Evolutionary conservation across 2,329 filamentous ascomycete genomes (phyloP).

Genomic region (Xylaria polymorpha): DNA sequence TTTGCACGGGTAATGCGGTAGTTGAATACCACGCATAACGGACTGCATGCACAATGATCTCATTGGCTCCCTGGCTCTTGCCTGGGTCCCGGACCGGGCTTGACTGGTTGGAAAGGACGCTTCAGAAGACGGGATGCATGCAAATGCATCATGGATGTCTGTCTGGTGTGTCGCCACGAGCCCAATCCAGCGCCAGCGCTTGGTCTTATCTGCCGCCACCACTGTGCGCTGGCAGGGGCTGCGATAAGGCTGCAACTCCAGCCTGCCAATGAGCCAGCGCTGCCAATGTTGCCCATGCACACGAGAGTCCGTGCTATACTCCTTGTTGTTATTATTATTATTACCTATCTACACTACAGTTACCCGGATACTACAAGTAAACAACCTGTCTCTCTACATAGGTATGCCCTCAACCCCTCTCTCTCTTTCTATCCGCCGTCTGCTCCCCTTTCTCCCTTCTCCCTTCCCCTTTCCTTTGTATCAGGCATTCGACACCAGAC

Average conservation of each 20-base stretch:
- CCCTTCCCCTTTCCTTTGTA: constrained; percentile 6
- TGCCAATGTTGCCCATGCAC: background rate
- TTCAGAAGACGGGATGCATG: constrained; percentile 31
- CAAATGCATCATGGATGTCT: constrained; percentile 19
- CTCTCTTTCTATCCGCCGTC: no score
- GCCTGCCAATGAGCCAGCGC: background rate
- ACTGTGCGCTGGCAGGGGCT: constrained; percentile 41
- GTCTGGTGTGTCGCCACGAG: constrained; percentile 25
- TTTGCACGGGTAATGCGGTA: no score
- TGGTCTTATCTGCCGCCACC: constrained; percentile 47
- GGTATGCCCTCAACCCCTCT: background rate
- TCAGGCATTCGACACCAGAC: background rate
- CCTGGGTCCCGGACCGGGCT: constrained; percentile 25
- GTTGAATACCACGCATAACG: background rate
- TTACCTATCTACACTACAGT: background rate
- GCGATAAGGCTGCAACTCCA: constrained; percentile 50
- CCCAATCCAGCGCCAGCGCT: constrained; percentile 43
- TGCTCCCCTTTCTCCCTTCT: no score
- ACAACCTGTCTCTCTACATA: no score
- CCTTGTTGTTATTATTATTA: background rate
- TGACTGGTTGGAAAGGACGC: constrained; percentile 32
- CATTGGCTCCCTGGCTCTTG: constrained; percentile 28
- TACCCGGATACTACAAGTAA: background rate
- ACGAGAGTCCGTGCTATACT: constrained; percentile 6
- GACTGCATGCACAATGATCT: constrained; percentile 22